Conservation (phyloP, 1,139 yeast species). For the Sugiyamaella sp. region DNA sequence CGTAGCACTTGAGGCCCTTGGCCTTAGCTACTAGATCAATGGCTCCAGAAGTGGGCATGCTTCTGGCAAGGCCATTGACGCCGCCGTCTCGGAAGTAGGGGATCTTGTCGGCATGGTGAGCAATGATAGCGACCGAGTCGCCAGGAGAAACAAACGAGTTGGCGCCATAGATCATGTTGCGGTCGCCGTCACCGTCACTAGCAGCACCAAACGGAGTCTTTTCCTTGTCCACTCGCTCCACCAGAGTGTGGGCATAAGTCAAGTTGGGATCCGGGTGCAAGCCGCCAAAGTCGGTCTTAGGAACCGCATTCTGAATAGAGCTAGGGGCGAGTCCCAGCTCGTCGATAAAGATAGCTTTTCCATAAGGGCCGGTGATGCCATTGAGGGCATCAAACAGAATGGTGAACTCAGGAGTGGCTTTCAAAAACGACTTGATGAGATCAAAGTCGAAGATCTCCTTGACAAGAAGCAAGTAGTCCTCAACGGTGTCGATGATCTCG, state of each 20-base stretch:
- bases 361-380: slow-evolving; percentile 98
- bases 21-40: slow-evolving; percentile 86
- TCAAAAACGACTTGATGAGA: slow-evolving; percentile 72
- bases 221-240: slow-evolving; percentile 77
- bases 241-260: slow-evolving; percentile 89
- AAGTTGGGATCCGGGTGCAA: slow-evolving; percentile 97
- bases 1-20: slow-evolving; percentile 77
- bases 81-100: slow-evolving; percentile 91
- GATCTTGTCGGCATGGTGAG: slow-evolving; percentile 85
- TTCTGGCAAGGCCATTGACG: slow-evolving; percentile 91
- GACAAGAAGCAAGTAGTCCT: slow-evolving; percentile 75
- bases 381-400: slow-evolving; percentile 87
- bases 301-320: slow-evolving; percentile 75
- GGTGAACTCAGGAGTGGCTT: slow-evolving; percentile 59
- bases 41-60: slow-evolving; percentile 97
- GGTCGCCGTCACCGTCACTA: slow-evolving; percentile 97
- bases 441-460: slow-evolving; percentile 88
- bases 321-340: slow-evolving; percentile 76
- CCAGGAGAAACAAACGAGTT: slow-evolving; percentile 97
- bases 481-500: slow-evolving; percentile 82
- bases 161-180: slow-evolving; percentile 98
- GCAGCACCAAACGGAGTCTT: slow-evolving; percentile 96
- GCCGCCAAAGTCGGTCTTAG: slow-evolving; percentile 93
- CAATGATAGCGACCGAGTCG: slow-evolving; percentile 95
- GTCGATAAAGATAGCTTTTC: slow-evolving; percentile 76